These are phyloP conservation scores for Cordyceps sp. DNA, from an alignment of 2,329 filamentous ascomycete species.

Conservation along the genomic window DNA sequence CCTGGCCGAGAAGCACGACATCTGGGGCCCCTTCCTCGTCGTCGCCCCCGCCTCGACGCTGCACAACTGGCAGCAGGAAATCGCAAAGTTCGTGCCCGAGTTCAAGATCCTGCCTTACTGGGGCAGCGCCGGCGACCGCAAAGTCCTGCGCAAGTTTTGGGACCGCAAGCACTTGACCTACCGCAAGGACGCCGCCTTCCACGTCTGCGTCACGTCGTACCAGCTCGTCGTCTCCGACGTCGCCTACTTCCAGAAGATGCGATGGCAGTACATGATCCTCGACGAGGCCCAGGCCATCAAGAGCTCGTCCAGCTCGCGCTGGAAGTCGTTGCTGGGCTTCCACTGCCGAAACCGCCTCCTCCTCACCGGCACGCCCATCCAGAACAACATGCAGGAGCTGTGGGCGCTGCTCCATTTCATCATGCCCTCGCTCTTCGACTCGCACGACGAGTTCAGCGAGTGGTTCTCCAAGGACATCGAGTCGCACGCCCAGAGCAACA, in stretches of 20 bases:
- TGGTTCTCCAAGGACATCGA: slow-evolving; percentile 96
- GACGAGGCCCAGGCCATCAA: slow-evolving; percentile 99
- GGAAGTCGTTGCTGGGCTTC: slow-evolving; percentile 90
- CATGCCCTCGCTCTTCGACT: slow-evolving; percentile 97
- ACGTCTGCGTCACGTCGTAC: slow-evolving; percentile 92
- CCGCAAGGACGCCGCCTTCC: slow-evolving; percentile 81
- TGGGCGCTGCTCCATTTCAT: slow-evolving; percentile 98
- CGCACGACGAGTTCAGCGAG: slow-evolving; percentile 81
- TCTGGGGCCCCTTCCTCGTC: slow-evolving; percentile 95
- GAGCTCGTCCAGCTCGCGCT: slow-evolving; percentile 86
- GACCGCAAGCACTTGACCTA: slow-evolving; percentile 96
- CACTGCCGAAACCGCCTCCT: slow-evolving; percentile 88
- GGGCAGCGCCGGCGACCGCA: slow-evolving; percentile 86
- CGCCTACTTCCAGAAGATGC: slow-evolving; percentile 96
- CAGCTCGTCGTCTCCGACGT: slow-evolving; percentile 93
- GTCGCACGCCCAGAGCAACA: slow-evolving; percentile 95
- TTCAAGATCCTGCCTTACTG: slow-evolving; percentile 96
- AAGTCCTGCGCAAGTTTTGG: slow-evolving; percentile 97
- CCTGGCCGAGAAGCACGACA: slow-evolving; percentile 89
- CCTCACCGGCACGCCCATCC: slow-evolving; percentile 90
- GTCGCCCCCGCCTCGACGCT: slow-evolving; percentile 91
- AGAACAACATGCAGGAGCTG: slow-evolving; percentile 99
- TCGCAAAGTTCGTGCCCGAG: slow-evolving; percentile 81
- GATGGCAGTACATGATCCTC: slow-evolving; percentile 99
- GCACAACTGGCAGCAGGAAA: slow-evolving; percentile 99